phyloP scores from a whole-genome alignment of 2,329 filamentous ascomycete genomes.

The Ceratocystis alfenasii region DNA sequence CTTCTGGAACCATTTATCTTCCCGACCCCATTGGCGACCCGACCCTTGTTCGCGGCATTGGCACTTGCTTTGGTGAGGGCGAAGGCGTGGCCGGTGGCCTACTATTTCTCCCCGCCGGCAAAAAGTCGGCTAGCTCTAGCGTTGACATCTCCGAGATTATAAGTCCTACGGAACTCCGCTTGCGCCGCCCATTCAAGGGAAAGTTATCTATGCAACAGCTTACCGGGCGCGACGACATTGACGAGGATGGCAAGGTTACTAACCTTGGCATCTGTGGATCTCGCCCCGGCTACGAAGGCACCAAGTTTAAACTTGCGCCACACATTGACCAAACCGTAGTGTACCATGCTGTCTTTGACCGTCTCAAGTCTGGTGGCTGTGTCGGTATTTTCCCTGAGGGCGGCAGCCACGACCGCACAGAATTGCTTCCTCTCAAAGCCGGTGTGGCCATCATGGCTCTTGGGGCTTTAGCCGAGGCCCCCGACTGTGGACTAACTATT shows the following conservation, averaged over 20 bases:
- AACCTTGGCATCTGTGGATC: constrained; percentile 43
- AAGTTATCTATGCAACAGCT: constrained; percentile 65
- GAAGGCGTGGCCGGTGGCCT: constrained; percentile 69
- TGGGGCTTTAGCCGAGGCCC: constrained; percentile 72
- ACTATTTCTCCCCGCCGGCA: constrained; percentile 73
- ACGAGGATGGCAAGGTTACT: constrained; percentile 51
- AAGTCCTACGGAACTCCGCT: constrained; percentile 64
- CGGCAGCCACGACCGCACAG: constrained; percentile 87
- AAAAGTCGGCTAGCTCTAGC: constrained; percentile 63
- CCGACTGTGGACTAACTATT: constrained; percentile 81
- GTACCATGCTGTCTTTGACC: constrained; percentile 82
- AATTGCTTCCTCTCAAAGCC: constrained; percentile 84
- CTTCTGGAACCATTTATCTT: constrained; percentile 69
- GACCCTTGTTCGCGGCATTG: constrained; percentile 63
- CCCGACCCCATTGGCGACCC: constrained; percentile 80
- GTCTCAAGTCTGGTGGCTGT: constrained; percentile 70
- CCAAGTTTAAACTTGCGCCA: constrained; percentile 75
- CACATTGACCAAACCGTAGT: constrained; percentile 91
- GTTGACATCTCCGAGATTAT: constrained; percentile 73
- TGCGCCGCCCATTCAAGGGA: constrained; percentile 81
- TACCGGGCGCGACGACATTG: constrained; percentile 64
- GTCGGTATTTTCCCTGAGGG: constrained; percentile 96
- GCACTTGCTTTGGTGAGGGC: constrained; percentile 64
- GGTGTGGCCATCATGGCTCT: constrained; percentile 97
- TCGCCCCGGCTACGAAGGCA: constrained; percentile 57